Percentiles rank a stretch among this genome's conserved stretches.
Evolutionary conservation across 1,284 basidiomycete species (phyloP).

Genomic region (Irpex lacteus): DNA sequence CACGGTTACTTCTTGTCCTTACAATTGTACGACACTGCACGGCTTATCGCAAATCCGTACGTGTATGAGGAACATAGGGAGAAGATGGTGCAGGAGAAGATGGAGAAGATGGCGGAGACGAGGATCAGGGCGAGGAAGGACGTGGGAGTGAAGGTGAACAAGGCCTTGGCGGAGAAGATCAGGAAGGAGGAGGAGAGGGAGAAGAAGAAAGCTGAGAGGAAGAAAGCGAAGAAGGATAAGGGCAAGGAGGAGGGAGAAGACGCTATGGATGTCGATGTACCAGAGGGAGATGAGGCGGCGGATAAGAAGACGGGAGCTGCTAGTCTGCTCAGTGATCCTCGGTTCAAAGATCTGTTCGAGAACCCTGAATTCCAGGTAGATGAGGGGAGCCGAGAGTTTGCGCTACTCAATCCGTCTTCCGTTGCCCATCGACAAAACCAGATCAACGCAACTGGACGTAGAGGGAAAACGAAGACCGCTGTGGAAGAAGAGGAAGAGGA

Average conservation of each 20-base stretch:
- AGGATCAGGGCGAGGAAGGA: slow-evolving; percentile 84
- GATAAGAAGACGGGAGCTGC: slow-evolving; percentile 18
- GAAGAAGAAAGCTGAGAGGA: slow-evolving; percentile 60
- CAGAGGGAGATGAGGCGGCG: slow-evolving; percentile 38
- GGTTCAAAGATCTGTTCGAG: slow-evolving; percentile 91
- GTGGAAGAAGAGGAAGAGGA: slow-evolving; percentile 91
- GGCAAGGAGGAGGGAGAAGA: slow-evolving; percentile 35
- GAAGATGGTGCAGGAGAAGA: slow-evolving; percentile 80
- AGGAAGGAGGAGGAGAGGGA: slow-evolving; percentile 72
- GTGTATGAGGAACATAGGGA: slow-evolving; percentile 95
- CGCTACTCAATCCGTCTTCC: slow-evolving; percentile 87
- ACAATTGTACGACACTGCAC: slow-evolving; percentile 93
- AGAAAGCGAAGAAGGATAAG: slow-evolving; percentile 44
- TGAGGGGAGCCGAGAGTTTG: slow-evolving; percentile 83
- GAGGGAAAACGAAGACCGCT: slow-evolving; percentile 61
- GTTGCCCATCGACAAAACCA: slow-evolving; percentile 48
- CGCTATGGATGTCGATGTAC: slow-evolving; percentile 40
- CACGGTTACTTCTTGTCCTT: slow-evolving; percentile 98
- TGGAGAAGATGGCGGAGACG: slow-evolving; percentile 92
- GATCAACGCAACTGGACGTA: slow-evolving; percentile 20
- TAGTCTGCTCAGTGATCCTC: slow-evolving; percentile 79
- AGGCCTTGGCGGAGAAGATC: slow-evolving; percentile 86
- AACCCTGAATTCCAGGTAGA: slow-evolving; percentile 96
- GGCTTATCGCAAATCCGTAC: slow-evolving; percentile 94
- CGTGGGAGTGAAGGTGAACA: slow-evolving; percentile 83